Evolutionary conservation across 2,329 filamentous ascomycete species (phyloP).

Genomic region (Trichoderma koningii): DNA sequence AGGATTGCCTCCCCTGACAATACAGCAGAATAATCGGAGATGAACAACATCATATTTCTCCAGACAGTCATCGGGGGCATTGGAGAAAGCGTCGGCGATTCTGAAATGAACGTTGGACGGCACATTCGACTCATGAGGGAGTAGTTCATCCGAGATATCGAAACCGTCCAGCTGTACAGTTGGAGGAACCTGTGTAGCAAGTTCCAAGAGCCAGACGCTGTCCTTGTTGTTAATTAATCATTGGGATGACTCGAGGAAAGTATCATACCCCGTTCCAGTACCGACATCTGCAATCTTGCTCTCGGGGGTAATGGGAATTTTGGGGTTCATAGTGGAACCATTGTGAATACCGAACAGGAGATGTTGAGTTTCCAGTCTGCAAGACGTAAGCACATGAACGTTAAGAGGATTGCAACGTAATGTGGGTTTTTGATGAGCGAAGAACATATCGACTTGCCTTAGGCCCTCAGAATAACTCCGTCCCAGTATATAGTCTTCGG

Average conservation of each 20-base stretch:
- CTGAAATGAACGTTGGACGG: slow-evolving; percentile 13
- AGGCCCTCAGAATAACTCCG: background rate
- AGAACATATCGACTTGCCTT: background rate
- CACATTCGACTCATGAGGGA: slow-evolving; percentile 1
- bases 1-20: background rate
- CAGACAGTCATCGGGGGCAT: background rate
- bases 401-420: background rate
- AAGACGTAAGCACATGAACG: background rate
- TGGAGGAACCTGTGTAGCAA: slow-evolving; percentile 17
- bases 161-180: slow-evolving; percentile 24
- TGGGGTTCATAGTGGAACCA: slow-evolving; percentile 22
- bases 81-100: slow-evolving; percentile 1
- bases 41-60: slow-evolving; percentile 26
- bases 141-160: slow-evolving; percentile 26
- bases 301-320: slow-evolving; percentile 14
- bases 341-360: slow-evolving; percentile 21
- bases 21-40: slow-evolving; percentile 8
- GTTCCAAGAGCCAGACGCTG: slow-evolving; percentile 25
- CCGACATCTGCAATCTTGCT: slow-evolving; percentile 26
- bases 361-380: slow-evolving; percentile 23
- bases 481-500: background rate
- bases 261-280: slow-evolving; percentile 21
- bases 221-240: background rate
- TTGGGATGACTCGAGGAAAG: no score
- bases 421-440: no score